These are phyloP conservation scores for Rutstroemia sp. DNA, from an alignment of 2,329 filamentous ascomycete genomes.

Conservation along the genomic window DNA sequence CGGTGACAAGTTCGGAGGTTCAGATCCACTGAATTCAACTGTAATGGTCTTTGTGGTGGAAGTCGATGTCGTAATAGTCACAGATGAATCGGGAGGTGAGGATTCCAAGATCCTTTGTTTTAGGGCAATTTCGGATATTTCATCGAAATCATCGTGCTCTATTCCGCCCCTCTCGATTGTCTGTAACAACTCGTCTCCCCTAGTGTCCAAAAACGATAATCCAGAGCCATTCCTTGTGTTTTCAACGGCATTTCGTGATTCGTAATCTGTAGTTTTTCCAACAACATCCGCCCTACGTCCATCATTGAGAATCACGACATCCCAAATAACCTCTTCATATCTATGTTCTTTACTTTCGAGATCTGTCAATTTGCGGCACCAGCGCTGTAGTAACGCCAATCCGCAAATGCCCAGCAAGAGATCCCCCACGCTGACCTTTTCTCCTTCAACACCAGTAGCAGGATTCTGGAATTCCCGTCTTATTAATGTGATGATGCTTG, in stretches of 20 bases:
- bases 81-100: constrained; percentile 47
- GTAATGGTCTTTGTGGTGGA: constrained; percentile 57
- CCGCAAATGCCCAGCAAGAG: constrained; percentile 54
- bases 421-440: constrained; percentile 53
- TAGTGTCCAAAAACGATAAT: constrained; percentile 23
- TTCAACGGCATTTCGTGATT: constrained; percentile 16
- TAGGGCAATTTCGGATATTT: constrained; percentile 39
- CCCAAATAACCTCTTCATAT: constrained; percentile 55
- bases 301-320: constrained; percentile 55
- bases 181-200: constrained; percentile 28
- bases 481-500: constrained; percentile 57
- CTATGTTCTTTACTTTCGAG: constrained; percentile 41
- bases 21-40: constrained; percentile 51
- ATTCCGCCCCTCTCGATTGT: constrained; percentile 30
- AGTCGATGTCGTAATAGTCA: constrained; percentile 53
- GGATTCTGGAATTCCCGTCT: constrained; percentile 58
- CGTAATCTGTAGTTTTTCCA: constrained; percentile 19
- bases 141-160: constrained; percentile 34
- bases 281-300: constrained; percentile 50
- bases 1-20: constrained; percentile 43
- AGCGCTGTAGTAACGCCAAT: constrained; percentile 53
- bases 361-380: constrained; percentile 44
- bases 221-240: constrained; percentile 27
- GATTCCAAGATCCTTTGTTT: constrained; percentile 48
- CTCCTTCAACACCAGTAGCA: constrained; percentile 49